Conservation (phyloP, 208 protist genomes). For the Ichthyophonus hoferi region DNA sequence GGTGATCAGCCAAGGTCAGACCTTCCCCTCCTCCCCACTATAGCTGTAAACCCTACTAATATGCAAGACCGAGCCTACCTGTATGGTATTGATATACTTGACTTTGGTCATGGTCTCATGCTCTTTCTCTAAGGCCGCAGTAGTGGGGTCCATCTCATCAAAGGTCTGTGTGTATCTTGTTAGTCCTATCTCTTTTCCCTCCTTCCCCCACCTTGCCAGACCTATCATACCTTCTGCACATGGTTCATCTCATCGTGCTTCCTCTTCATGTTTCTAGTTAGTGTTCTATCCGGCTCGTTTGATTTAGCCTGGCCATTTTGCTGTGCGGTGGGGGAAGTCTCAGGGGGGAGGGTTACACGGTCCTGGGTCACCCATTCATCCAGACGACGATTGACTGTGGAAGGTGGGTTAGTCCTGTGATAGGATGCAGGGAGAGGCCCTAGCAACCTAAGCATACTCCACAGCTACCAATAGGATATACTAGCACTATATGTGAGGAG, state of each 20-base stretch:
- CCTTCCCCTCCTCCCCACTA: background rate
- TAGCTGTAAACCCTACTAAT: background rate
- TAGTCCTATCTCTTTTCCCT: background rate
- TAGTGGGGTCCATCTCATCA: constrained; percentile 72
- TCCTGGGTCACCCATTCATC: background rate
- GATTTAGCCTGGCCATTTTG: background rate
- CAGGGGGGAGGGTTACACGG: background rate
- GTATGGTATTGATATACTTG: constrained; percentile 91
- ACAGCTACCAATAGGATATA: too few species aligned
- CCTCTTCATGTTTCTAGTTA: constrained; percentile 52
- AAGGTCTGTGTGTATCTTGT: background rate
- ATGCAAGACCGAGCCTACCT: too few species aligned
- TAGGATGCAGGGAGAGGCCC: too few species aligned
- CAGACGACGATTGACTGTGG: constrained; percentile 8
- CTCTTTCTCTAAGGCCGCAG: constrained; percentile 77
- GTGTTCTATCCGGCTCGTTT: constrained; percentile 33
- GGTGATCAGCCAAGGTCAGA: too few species aligned
- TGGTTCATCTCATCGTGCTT: constrained; percentile 55
- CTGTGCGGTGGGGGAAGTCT: background rate
- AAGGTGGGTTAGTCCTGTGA: too few species aligned
- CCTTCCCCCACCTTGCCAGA: background rate
- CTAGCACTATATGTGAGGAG: too few species aligned
- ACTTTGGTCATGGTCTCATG: constrained; percentile 81
- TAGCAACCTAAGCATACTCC: too few species aligned
- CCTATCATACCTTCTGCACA: constrained; percentile 41